Evolutionary conservation across 345 rosid genomes (phyloP), one percentile per base, ranked within the genome.

Genomic region (Eucalyptus albens): DNA sequence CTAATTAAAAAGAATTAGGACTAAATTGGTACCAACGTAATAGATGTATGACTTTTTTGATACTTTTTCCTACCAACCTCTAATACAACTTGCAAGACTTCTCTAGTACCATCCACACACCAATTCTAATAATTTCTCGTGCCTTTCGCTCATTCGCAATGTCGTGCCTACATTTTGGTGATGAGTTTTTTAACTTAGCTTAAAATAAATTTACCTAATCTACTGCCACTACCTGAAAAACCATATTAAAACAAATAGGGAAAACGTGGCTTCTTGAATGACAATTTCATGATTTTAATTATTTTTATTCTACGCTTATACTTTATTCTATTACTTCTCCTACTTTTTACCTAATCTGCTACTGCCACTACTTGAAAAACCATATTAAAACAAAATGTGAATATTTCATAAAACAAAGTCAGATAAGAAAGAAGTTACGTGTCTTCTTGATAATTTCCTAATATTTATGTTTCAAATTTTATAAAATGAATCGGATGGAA

Each of bases 21-120:
- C 0, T 8, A 0, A 53, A 53, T 19, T 53, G 1, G 0, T 53
- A 21, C 0, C 0, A 3, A 53, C 1, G 2, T 53, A 4, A 53
- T 53, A 53, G 0, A 8, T 53, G 2, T 19, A 4, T 0, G 11
- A 53, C 11, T 53, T 53, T 53, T 53, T 53, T 53, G 5, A 21
- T 53, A 19, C 5, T 53, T 53, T 53, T 53, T 1, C 2, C 26
- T 2, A 53, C 26, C 5, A 21, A 56, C 6, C 62, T 24, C 29
- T 1, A 11, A 56, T 56, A 22, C 29, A 22, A 56, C 62, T 56
- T 15, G 10, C 3, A 10, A 15, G 77, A 65, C 40, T 65, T 65
- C 11, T 65, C 21, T n/a, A 65, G 9, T n/a, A n/a, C 16, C 37
- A 15, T 65, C 31, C 21, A n/a, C 37, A 15, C 21, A 4, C 19